These are phyloP conservation scores for Candida tunisiensis DNA, from an alignment of 1,139 yeast genomes.

Conservation along the genomic window DNA sequence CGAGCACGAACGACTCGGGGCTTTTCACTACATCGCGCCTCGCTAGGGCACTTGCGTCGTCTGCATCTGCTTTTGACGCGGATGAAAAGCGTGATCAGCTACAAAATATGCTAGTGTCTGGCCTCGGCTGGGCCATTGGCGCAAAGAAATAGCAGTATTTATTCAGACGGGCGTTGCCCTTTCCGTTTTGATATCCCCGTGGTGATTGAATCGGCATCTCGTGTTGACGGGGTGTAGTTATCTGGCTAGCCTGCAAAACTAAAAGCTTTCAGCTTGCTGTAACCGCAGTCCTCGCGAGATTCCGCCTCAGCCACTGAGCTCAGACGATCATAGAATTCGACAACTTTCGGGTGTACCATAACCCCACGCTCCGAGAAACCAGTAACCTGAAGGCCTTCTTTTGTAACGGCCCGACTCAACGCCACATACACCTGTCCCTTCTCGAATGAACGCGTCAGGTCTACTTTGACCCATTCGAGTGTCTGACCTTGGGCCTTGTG, in stretches of 20 bases:
- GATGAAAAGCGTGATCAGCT: conserved; percentile 27
- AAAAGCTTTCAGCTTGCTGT: too few species aligned
- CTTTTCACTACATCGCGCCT: not conserved
- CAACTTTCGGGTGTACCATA: conserved; percentile 48
- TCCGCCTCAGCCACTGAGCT: too few species aligned
- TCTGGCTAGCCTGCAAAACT: too few species aligned
- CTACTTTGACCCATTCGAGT: conserved; percentile 59
- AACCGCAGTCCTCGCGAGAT: not conserved
- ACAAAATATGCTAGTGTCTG: conserved; percentile 35
- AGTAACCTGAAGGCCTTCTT: conserved; percentile 52
- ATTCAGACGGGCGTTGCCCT: too few species aligned
- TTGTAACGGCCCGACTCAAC: conserved; percentile 69
- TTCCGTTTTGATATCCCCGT: too few species aligned
- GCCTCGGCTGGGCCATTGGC: conserved; percentile 55
- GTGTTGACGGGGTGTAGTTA: too few species aligned
- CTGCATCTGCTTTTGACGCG: not conserved
- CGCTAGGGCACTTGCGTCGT: not conserved
- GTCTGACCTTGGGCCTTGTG: conserved; percentile 94
- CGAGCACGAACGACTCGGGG: not conserved
- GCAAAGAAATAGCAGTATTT: too few species aligned
- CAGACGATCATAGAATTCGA: conserved; percentile 39
- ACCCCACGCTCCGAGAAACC: conserved; percentile 54
- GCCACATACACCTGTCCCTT: conserved; percentile 88
- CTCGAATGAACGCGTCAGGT: conserved; percentile 54
- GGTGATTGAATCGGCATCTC: too few species aligned